Conservation (phyloP, 495 filamentous ascomycete species). For the Hypoxylon perforatum region DNA sequence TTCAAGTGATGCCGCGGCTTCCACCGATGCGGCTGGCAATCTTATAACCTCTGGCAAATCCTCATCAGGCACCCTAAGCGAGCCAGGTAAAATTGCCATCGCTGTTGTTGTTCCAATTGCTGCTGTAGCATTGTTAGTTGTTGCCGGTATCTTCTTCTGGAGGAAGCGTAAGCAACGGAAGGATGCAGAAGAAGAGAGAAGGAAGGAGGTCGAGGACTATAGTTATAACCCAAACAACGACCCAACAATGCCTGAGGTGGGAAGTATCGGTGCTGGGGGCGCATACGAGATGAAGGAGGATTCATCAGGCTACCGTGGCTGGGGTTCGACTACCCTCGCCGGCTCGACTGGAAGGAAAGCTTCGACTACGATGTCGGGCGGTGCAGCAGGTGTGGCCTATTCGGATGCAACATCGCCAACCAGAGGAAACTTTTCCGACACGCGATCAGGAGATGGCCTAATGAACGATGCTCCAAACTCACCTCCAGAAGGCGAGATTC, state of each 20-base stretch:
- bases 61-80: conserved; percentile 59
- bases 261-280: conserved; percentile 57
- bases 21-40: conserved; percentile 40
- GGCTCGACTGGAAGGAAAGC: conserved; percentile 82
- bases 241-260: conserved; percentile 79
- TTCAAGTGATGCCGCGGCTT: conserved; percentile 29
- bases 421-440: conserved; percentile 76
- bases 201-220: conserved; percentile 97
- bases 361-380: conserved; percentile 88
- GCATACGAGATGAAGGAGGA: conserved; percentile 77
- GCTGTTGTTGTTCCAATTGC: conserved; percentile 94
- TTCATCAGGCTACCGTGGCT: conserved; percentile 86
- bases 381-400: conserved; percentile 70
- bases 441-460: conserved; percentile 75
- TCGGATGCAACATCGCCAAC: conserved; percentile 83
- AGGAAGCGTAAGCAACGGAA: conserved; percentile 84
- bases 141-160: conserved; percentile 84
- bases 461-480: conserved; percentile 68
- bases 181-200: conserved; percentile 83
- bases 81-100: conserved; percentile 81
- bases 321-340: conserved; percentile 81
- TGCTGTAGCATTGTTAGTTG: conserved; percentile 83
- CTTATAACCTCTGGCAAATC: conserved; percentile 49
- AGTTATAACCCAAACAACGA: conserved; percentile 95
- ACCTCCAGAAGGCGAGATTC: conserved; percentile 73